These are phyloP conservation scores for Chrysoporthe deuterocubensis DNA, from an alignment of 2,329 filamentous ascomycete species.

Conservation along the genomic window DNA sequence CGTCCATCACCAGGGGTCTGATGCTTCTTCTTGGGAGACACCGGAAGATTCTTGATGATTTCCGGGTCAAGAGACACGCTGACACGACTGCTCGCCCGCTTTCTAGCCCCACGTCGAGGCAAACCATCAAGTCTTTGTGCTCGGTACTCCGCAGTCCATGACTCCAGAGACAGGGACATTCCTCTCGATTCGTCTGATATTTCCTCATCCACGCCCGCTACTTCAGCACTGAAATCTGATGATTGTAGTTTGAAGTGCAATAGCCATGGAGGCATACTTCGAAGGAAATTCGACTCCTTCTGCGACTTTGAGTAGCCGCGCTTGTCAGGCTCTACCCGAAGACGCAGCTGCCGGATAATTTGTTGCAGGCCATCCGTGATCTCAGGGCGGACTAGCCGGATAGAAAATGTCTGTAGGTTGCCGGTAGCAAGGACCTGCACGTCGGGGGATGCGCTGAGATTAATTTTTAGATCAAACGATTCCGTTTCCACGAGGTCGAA, in stretches of 20 bases:
- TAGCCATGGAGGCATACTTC: constrained; percentile 82
- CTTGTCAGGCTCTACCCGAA: constrained; percentile 69
- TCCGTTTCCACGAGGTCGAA: constrained; percentile 90
- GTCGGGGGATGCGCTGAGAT: constrained; percentile 83
- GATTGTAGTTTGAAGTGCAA: constrained; percentile 83
- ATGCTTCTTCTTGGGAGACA: constrained; percentile 59
- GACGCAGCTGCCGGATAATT: constrained; percentile 82
- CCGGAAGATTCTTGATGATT: constrained; percentile 54
- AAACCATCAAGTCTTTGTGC: constrained; percentile 74
- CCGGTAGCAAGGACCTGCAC: constrained; percentile 81
- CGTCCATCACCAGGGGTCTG: constrained; percentile 73
- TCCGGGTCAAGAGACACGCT: constrained; percentile 72
- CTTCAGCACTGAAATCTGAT: constrained; percentile 85
- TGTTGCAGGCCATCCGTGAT: constrained; percentile 91
- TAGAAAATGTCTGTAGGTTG: constrained; percentile 81
- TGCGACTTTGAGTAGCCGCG: constrained; percentile 51
- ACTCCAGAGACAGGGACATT: constrained; percentile 83
- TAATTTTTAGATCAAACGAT: constrained; percentile 82
- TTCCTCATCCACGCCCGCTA: constrained; percentile 83
- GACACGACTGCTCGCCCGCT: constrained; percentile 75
- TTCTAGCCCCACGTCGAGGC: constrained; percentile 62
- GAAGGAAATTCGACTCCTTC: constrained; percentile 70
- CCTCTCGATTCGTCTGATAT: constrained; percentile 84
- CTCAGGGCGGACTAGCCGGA: constrained; percentile 89
- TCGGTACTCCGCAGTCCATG: constrained; percentile 86